These are phyloP conservation scores for Syncephalastrum monosporum DNA, from an alignment of 371 early-diverging fungal genomes.

Conservation along the genomic window DNA sequence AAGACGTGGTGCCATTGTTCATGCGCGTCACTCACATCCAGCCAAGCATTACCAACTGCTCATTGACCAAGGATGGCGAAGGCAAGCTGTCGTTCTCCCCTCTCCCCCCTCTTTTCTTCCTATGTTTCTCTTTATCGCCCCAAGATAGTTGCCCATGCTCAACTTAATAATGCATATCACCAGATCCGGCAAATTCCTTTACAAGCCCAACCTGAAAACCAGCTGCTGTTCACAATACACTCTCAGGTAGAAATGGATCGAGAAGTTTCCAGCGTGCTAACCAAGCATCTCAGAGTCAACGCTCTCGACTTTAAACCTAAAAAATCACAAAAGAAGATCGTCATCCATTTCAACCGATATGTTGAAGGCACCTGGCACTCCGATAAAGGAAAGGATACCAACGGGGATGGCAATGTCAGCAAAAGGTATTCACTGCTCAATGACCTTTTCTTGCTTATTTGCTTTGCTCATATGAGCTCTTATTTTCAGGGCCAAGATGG, in stretches of 20 bases:
- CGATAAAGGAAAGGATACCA: constrained; percentile 10
- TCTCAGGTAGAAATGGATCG: constrained; percentile 43
- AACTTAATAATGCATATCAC: neutral
- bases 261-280: neutral
- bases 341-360: constrained; percentile 60
- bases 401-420: constrained; percentile 13
- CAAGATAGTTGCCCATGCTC: too few relatives aligned
- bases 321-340: constrained; percentile 71
- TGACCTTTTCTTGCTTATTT: too few relatives aligned
- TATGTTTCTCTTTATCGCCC: too few relatives aligned
- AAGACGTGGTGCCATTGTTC: neutral
- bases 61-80: constrained; percentile 71
- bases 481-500: too few relatives aligned
- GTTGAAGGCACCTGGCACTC: constrained; percentile 42
- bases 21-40: neutral
- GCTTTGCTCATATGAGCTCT: too few relatives aligned
- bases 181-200: constrained; percentile 65
- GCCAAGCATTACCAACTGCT: constrained; percentile 63
- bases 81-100: constrained; percentile 28
- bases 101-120: too few relatives aligned
- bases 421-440: constrained; percentile 4
- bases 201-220: constrained; percentile 59
- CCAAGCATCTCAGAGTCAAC: constrained; percentile 41
- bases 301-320: constrained; percentile 45
- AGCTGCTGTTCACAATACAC: constrained; percentile 76